Base-by-base conservation (phyloP, 2,329 filamentous ascomycete species). In the Pyrenophora seminiperda region DNA sequence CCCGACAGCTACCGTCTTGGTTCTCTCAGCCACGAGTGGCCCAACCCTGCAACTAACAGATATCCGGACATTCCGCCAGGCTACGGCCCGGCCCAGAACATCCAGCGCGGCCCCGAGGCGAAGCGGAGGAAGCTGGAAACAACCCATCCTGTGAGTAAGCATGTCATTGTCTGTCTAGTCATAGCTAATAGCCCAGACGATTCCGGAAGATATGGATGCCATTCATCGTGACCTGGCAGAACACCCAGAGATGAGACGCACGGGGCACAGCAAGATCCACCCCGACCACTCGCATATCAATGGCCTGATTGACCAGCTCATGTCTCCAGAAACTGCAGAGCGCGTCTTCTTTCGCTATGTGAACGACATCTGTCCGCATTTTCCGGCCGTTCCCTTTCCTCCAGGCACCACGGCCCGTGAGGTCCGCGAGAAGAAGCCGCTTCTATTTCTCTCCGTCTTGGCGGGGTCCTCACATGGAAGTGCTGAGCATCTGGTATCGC, bases 371-470 rank as follows among this genome's bases (percentile, higher is more conserved):
- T 76, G 77, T 20, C 77, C 78, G 0, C 77, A 80, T 40, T 77
- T 86, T 49, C 84, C 84, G 0, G 76, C 82, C 14, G 81, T 87
- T 4, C 79, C 83, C 2, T 82, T 87, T 41, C 75, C 81, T 1
- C 73, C 77, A 1, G 78, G 75, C 0, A 83, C 79, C 0, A 81
- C 75, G 10, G 82, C 83, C 50, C 73, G 76, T 6, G 77, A 81
- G 14, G 65, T 86, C 7, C 80, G 83, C 27, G 79, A 79, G 37
- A 78, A 79, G 41, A 86, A 83, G 67, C 84, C 84, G 0, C 71
- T 83, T 7, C 72, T 87, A 0, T 85, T 86, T 56, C 75, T 85
- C 10, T 77, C 81, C 2, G 80, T 87, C 13, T 61, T 86, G 11
- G 78, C 79, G 13, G 76, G 79, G 7, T 79, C 82, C 0, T 79